These are phyloP conservation scores for Ceratopteris richardii DNA, from an alignment of 75 land plant genomes.

Conservation along the genomic window DNA sequence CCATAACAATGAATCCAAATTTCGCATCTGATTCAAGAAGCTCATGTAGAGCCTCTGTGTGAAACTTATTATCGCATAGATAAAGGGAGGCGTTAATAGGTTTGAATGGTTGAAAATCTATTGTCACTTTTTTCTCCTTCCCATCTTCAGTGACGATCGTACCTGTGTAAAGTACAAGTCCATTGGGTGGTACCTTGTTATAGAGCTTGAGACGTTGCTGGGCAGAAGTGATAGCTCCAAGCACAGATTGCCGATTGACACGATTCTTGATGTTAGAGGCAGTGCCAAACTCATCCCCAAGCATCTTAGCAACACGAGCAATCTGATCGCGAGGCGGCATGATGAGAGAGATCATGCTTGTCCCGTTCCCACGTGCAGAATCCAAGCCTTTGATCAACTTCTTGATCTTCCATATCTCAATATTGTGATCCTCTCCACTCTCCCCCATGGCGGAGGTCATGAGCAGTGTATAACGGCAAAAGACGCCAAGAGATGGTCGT, in stretches of 20 bases:
- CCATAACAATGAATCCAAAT: constrained; percentile 57
- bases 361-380: constrained; percentile 71
- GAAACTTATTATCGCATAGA: constrained; percentile 66
- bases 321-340: constrained; percentile 81
- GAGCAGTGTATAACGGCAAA: too few relatives aligned
- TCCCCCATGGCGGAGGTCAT: too few relatives aligned
- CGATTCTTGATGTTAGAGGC: constrained; percentile 69
- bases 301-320: constrained; percentile 62
- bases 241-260: constrained; percentile 67
- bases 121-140: constrained; percentile 74
- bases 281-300: constrained; percentile 75
- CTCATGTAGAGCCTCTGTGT: constrained; percentile 61
- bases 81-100: constrained; percentile 78
- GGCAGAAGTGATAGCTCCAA: constrained; percentile 76
- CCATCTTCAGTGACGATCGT: constrained; percentile 78
- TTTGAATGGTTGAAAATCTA: constrained; percentile 60
- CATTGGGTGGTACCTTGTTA: constrained; percentile 65
- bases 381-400: constrained; percentile 70
- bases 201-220: constrained; percentile 76
- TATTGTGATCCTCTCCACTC: too few relatives aligned
- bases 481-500: too few relatives aligned
- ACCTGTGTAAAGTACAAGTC: constrained; percentile 64
- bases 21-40: constrained; percentile 57
- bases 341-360: constrained; percentile 81
- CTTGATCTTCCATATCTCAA: too few relatives aligned